Conservation (phyloP, 106 monocot genomes). For the Posidonia australis region DNA sequence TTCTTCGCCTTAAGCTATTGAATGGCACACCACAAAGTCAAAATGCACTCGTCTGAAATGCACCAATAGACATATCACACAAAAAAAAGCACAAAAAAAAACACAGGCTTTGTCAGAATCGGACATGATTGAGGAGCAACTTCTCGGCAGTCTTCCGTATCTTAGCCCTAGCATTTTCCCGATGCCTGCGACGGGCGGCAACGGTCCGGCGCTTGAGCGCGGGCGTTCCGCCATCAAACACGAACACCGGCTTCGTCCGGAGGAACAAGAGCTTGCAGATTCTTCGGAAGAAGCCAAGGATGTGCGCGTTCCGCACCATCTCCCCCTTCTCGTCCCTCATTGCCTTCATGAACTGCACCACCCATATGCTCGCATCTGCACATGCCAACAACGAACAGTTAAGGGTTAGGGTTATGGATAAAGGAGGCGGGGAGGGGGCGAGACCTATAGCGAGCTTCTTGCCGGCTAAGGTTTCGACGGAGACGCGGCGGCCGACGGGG, state of each 20-base stretch:
- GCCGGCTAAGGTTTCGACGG: slow-evolving; percentile 96
- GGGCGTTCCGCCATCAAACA: slow-evolving; percentile 95
- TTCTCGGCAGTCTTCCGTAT: slow-evolving; percentile 98
- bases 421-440: background rate
- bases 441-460: slow-evolving; percentile 79
- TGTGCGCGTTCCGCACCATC: slow-evolving; percentile 84
- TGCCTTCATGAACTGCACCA: slow-evolving; percentile 99
- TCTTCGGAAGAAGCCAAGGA: slow-evolving; percentile 91
- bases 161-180: slow-evolving; percentile 80
- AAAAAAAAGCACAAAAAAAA: background rate
- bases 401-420: background rate
- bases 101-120: background rate
- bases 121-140: slow-evolving; percentile 76
- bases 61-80: background rate
- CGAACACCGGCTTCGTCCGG: slow-evolving; percentile 85
- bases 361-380: slow-evolving; percentile 97
- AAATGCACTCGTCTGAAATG: background rate
- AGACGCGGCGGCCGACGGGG: slow-evolving; percentile 95
- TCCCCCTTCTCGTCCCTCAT: slow-evolving; percentile 96
- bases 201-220: slow-evolving; percentile 84
- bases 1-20: slow-evolving; percentile 66
- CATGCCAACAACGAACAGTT: background rate
- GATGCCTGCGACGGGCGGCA: slow-evolving; percentile 67
- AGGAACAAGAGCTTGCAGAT: slow-evolving; percentile 97
- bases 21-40: background rate